Percentiles rank a stretch among this genome's conserved stretches.
Conservation (phyloP, 306 rosid genomes). For the Sphenostylis stenocarpa region DNA sequence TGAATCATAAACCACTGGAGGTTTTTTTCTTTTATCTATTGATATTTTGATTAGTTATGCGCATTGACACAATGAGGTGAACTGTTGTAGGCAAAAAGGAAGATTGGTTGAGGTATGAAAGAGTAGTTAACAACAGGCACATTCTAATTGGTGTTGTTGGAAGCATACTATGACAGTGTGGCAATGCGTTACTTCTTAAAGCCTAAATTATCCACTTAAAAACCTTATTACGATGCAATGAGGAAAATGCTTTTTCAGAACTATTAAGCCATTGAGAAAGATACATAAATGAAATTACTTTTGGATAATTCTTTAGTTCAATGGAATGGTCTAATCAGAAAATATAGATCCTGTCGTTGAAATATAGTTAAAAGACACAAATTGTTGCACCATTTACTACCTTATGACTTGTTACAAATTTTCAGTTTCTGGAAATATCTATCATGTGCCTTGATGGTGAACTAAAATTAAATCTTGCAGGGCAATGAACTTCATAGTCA, state of each 20-base stretch:
- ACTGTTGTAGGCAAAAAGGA: neutral
- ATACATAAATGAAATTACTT: neutral
- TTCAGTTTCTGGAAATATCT: conserved; percentile 22
- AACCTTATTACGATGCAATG: neutral
- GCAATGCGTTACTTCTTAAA: neutral
- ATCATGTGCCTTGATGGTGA: conserved; percentile 22
- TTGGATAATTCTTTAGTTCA: neutral
- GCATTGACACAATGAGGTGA: neutral
- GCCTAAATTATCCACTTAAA: neutral
- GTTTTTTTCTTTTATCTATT: neutral
- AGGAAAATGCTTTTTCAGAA: conserved; percentile 9
- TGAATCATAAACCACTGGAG: neutral
- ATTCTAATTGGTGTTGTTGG: neutral
- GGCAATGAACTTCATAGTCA: conserved; percentile 87
- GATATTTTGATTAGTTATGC: neutral
- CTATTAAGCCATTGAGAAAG: conserved; percentile 1
- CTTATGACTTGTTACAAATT: neutral
- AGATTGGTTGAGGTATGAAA: neutral
- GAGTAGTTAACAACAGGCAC: neutral
- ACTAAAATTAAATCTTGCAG: conserved; percentile 52
- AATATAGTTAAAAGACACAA: neutral
- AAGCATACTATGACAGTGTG: neutral
- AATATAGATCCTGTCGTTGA: neutral
- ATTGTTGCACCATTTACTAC: neutral
- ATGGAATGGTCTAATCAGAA: conserved; percentile 1